phyloP scores from a whole-genome alignment of 2,329 filamentous ascomycete species.

The Fusarium avenaceum region DNA sequence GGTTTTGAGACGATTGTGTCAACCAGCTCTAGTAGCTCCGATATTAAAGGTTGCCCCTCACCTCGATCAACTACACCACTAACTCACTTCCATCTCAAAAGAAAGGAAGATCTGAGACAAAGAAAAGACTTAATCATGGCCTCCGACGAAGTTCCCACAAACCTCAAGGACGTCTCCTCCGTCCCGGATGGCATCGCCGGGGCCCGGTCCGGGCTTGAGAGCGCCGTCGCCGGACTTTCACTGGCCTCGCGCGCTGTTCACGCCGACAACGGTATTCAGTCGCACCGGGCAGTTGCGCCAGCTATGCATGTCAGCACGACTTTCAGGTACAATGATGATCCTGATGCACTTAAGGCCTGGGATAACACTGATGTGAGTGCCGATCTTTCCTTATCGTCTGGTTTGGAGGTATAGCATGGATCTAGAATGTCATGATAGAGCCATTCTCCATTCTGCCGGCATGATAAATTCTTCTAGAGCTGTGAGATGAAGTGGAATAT shows the following conservation, averaged over 20 bases:
- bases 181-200: conserved; percentile 27
- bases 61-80: conserved; percentile 10
- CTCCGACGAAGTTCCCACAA: conserved; percentile 38
- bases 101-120: not conserved
- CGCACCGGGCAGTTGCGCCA: conserved; percentile 84
- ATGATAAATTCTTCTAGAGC: not conserved
- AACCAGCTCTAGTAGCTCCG: not conserved
- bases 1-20: not conserved
- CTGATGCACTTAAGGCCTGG: conserved; percentile 70
- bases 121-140: conserved; percentile 36
- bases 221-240: conserved; percentile 52
- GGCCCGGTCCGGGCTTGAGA: conserved; percentile 16
- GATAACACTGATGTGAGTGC: conserved; percentile 68
- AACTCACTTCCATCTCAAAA: conserved; percentile 9
- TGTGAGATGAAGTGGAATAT: not conserved
- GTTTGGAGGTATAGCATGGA: not conserved
- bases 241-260: conserved; percentile 82
- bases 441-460: not conserved
- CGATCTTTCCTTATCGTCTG: conserved; percentile 1
- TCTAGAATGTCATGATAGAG: not conserved
- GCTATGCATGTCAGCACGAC: conserved; percentile 93
- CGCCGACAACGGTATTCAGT: conserved; percentile 82
- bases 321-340: conserved; percentile 83
- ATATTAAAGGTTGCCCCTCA: conserved; percentile 32
- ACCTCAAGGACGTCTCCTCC: conserved; percentile 9